Evolutionary conservation across 352 stramenopile species (phyloP).

Genomic region (Pythium oligandrum): DNA sequence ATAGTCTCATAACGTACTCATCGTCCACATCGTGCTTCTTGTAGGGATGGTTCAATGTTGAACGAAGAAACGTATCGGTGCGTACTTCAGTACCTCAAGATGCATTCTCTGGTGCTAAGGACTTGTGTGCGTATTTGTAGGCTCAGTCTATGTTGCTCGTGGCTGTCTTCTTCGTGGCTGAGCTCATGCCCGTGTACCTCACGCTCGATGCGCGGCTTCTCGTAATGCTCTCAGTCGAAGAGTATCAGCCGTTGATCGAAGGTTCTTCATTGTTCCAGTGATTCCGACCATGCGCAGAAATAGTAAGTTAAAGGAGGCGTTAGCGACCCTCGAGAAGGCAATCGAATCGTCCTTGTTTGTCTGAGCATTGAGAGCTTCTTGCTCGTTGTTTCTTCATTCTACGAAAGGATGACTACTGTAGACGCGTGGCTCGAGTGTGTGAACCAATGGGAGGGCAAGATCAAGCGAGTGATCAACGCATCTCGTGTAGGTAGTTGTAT

Average conservation of each 20-base stretch:
- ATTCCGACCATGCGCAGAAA: too few relatives aligned
- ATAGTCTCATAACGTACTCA: not conserved
- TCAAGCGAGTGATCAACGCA: not conserved
- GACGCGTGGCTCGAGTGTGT: slow-evolving; percentile 10
- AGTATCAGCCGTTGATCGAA: slow-evolving; percentile 72
- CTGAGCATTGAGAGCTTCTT: too few relatives aligned
- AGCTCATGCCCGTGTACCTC: slow-evolving; percentile 77
- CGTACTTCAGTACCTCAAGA: not conserved
- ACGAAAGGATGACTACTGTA: slow-evolving; percentile 2
- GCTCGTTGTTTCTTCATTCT: too few relatives aligned
- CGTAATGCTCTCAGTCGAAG: slow-evolving; percentile 75
- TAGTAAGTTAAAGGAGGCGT: too few relatives aligned
- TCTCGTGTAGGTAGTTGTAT: slow-evolving; percentile 9
- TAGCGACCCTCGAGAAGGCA: too few relatives aligned
- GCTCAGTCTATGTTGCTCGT: slow-evolving; percentile 81
- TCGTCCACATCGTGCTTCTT: slow-evolving; percentile 1
- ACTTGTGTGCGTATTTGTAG: slow-evolving; percentile 14
- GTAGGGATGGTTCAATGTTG: slow-evolving; percentile 82
- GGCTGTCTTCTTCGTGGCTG: slow-evolving; percentile 69
- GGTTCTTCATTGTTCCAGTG: slow-evolving; percentile 53
- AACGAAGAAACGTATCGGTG: slow-evolving; percentile 64
- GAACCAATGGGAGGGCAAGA: slow-evolving; percentile 11
- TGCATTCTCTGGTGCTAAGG: too few relatives aligned
- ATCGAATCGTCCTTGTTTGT: too few relatives aligned
- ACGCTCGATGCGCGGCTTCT: slow-evolving; percentile 70